phyloP scores from a whole-genome alignment of 2,329 filamentous ascomycete species.

The Neopestalotiopsis sp. region DNA sequence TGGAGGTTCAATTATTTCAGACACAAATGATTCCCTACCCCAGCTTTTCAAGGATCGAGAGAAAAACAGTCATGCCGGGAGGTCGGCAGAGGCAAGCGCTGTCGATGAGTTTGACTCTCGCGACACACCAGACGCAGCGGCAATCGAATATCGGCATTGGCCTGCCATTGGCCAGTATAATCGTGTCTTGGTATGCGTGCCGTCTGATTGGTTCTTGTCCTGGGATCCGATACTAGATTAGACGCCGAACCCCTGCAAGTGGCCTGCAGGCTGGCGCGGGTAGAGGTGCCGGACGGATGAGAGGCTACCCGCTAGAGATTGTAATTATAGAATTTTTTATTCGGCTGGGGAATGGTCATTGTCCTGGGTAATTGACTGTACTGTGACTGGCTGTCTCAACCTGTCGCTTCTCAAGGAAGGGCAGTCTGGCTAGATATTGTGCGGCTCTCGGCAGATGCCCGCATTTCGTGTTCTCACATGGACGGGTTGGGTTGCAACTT shows the following conservation, averaged over 20 bases:
- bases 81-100: too few species aligned
- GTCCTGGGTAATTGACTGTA: not conserved
- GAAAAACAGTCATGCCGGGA: not conserved
- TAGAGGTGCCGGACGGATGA: not conserved
- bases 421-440: too few species aligned
- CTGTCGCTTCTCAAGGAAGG: too few species aligned
- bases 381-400: not conserved
- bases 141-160: not conserved
- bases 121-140: not conserved
- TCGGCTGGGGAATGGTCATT: not conserved
- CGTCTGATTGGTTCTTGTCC: slow-evolving; percentile 23
- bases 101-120: not conserved
- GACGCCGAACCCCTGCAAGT: slow-evolving; percentile 23
- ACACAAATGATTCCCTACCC: not conserved
- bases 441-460: not conserved
- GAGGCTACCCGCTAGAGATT: not conserved
- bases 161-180: slow-evolving; percentile 13
- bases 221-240: slow-evolving; percentile 13
- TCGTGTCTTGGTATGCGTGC: slow-evolving; percentile 17
- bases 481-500: not conserved
- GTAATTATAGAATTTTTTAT: not conserved
- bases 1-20: not conserved
- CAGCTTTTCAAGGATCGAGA: not conserved
- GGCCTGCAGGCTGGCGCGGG: not conserved
- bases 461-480: not conserved